A percentile compares a stretch with the other conserved stretches of the same genome.
phyloP scores from a whole-genome alignment of 345 rosid species.

The Eucalyptus polyanthemos region DNA sequence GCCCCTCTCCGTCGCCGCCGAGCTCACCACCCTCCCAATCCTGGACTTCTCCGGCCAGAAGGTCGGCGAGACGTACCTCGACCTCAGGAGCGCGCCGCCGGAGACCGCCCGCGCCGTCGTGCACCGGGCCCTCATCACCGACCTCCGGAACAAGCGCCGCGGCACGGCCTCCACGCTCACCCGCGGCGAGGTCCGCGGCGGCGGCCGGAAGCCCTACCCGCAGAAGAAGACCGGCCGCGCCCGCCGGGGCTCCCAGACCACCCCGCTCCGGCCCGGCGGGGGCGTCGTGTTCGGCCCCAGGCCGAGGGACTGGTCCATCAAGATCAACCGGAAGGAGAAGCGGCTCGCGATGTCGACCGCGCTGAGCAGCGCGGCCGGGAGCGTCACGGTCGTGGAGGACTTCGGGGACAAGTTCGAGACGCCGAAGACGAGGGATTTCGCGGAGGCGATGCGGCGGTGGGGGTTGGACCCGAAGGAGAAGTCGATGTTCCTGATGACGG shows the following conservation, averaged over 20 bases:
- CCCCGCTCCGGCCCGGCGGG: conserved; percentile 84
- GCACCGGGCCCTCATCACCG: conserved; percentile 77
- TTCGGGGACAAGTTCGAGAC: conserved; percentile 61
- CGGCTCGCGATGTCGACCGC: conserved; percentile 76
- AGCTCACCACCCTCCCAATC: conserved; percentile 53
- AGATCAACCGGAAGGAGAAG: conserved; percentile 85
- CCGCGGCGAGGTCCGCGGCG: conserved; percentile 85
- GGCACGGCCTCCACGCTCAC: conserved; percentile 92
- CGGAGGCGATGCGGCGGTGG: conserved; percentile 82
- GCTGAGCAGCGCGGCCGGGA: conserved; percentile 52
- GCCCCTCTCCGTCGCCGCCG: conserved; percentile 34
- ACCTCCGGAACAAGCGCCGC: conserved; percentile 76
- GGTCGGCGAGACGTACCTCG: conserved; percentile 70
- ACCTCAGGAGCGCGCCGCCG: conserved; percentile 69
- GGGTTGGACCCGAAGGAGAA: conserved; percentile 84
- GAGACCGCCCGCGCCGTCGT: conserved; percentile 86
- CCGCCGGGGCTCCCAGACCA: conserved; percentile 58
- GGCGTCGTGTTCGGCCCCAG: conserved; percentile 86
- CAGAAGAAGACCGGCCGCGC: conserved; percentile 93
- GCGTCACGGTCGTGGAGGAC: conserved; percentile 70
- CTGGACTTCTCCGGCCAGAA: conserved; percentile 75
- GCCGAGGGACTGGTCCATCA: conserved; percentile 88
- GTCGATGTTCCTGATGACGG: conserved; percentile 73
- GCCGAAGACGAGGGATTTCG: conserved; percentile 76
- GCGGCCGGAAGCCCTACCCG: conserved; percentile 75